Evolutionary conservation across 139 green algal species (phyloP).

Genomic region (Pseudopediastrum boryanum): DNA sequence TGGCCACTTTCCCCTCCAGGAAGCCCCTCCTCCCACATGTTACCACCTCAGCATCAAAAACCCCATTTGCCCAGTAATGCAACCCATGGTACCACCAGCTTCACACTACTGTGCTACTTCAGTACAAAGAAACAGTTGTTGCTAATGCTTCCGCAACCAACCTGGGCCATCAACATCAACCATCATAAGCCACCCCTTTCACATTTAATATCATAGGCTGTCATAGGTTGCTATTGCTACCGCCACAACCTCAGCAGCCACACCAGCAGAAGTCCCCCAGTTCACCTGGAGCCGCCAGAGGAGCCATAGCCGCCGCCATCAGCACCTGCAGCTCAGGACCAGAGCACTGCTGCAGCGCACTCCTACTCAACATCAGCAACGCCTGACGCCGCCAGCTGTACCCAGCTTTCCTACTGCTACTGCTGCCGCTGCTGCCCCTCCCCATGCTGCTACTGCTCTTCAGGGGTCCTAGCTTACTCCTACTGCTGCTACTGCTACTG

Average conservation of each 20-base stretch:
- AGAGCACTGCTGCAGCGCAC: conserved; percentile 26
- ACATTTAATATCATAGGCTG: background rate
- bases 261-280: background rate
- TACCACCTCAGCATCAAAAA: too few relatives aligned
- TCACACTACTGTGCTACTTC: too few relatives aligned
- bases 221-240: background rate
- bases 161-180: background rate
- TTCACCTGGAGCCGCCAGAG: background rate
- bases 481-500: conserved; percentile 4
- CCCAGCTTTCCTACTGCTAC: background rate
- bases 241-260: too few relatives aligned
- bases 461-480: too few relatives aligned
- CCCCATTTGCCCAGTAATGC: too few relatives aligned
- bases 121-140: too few relatives aligned
- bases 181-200: background rate
- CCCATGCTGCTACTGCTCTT: conserved; percentile 5
- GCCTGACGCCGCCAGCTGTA: background rate
- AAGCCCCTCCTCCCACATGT: too few relatives aligned
- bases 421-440: conserved; percentile 4
- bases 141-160: background rate
- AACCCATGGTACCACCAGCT: too few relatives aligned
- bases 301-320: conserved; percentile 11
- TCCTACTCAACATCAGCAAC: conserved; percentile 31
- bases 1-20: too few relatives aligned
- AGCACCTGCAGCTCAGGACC: conserved; percentile 29